Conservation (phyloP, 352 stramenopile genomes). For the Pythium oligandrum region DNA sequence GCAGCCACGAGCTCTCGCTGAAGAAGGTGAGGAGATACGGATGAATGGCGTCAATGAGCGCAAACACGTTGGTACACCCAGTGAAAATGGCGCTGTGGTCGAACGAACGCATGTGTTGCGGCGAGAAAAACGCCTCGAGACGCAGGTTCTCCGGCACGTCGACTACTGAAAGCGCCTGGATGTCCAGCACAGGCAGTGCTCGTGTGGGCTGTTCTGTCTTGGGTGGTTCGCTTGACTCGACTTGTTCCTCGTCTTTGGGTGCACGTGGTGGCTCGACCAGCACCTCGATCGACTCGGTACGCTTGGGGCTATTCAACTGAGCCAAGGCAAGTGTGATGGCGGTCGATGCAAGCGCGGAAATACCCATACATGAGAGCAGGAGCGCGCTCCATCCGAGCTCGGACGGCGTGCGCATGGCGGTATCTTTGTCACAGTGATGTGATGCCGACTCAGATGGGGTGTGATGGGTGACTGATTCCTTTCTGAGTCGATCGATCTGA, state of each 20-base stretch:
- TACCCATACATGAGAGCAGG: conserved; percentile 35
- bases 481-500: neutral
- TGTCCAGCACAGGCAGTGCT: conserved; percentile 19
- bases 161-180: conserved; percentile 17
- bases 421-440: neutral
- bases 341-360: conserved; percentile 37
- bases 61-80: conserved; percentile 50
- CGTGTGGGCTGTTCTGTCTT: neutral
- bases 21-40: conserved; percentile 56
- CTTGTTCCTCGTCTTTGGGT: neutral
- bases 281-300: too few species aligned
- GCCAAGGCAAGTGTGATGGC: neutral
- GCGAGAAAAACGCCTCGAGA: conserved; percentile 44
- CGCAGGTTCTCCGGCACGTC: conserved; percentile 36
- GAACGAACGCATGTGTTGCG: conserved; percentile 36
- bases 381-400: conserved; percentile 19
- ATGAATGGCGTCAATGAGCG: conserved; percentile 56
- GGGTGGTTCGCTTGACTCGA: neutral
- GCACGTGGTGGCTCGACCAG: neutral
- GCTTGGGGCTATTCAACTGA: too few species aligned
- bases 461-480: too few species aligned
- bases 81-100: conserved; percentile 51
- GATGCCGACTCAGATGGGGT: too few species aligned
- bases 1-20: conserved; percentile 8
- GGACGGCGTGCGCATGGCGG: conserved; percentile 8